A percentile compares a stretch with the other conserved stretches of the same genome.
These are phyloP conservation scores for Saccharomycopsis microspora DNA, from an alignment of 805 yeast genomes.

Conservation along the genomic window DNA sequence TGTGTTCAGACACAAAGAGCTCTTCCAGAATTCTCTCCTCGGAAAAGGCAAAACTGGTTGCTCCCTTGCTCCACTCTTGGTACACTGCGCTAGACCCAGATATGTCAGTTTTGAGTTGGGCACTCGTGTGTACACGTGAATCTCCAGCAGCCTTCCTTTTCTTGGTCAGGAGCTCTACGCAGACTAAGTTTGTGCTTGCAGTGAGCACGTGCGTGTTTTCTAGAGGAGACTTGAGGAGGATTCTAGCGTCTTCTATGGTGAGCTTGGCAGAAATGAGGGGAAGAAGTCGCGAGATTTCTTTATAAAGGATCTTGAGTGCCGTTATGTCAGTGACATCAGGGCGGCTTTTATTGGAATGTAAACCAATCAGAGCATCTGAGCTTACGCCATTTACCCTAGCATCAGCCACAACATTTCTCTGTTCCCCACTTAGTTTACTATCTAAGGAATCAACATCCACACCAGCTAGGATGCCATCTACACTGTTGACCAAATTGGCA, in stretches of 20 bases:
- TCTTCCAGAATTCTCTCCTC: constrained; percentile 3
- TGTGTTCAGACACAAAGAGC: constrained; percentile 5
- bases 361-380: background rate
- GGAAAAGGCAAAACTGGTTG: background rate
- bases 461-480: too few species aligned
- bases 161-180: constrained; percentile 7
- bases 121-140: too few species aligned
- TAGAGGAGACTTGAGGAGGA: constrained; percentile 23
- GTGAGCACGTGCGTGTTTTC: too few species aligned
- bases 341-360: background rate
- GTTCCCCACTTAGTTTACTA: too few species aligned
- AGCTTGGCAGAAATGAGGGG: constrained; percentile 26
- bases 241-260: constrained; percentile 29
- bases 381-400: too few species aligned
- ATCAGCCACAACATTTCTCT: too few species aligned
- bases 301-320: constrained; percentile 12
- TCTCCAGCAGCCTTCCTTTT: constrained; percentile 12
- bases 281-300: constrained; percentile 20
- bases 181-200: constrained; percentile 8
- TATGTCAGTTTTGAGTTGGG: constrained; percentile 17
- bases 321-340: background rate
- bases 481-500: too few species aligned
- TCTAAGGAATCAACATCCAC: too few species aligned
- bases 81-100: constrained; percentile 14
- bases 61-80: background rate